A percentile compares a stretch with the other conserved stretches of the same genome.
These are phyloP conservation scores for Gelatoporia subvermispora DNA, from an alignment of 768 basidiomycete genomes.

Conservation along the genomic window DNA sequence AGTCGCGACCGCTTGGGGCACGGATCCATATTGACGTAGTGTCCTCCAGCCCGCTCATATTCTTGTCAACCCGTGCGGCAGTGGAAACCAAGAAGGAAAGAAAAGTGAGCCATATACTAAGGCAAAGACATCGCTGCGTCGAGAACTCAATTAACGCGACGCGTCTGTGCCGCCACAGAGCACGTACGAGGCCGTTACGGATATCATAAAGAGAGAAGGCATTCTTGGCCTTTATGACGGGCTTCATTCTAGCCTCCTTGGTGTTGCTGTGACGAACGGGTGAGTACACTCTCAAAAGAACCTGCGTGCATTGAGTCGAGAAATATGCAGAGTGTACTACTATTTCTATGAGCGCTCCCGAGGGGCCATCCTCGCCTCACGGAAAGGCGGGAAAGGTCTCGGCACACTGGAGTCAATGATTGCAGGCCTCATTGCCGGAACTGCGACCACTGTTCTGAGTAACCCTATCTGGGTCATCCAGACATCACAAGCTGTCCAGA, in stretches of 20 bases:
- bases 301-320: slow-evolving; percentile 1
- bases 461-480: slow-evolving; percentile 99
- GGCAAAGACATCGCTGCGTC: neutral
- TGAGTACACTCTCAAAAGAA: slow-evolving; percentile 26
- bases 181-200: slow-evolving; percentile 58
- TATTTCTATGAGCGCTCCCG: slow-evolving; percentile 81
- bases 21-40: too few species aligned
- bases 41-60: slow-evolving; percentile 72
- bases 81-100: slow-evolving; percentile 78
- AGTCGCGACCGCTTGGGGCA: slow-evolving; percentile 20
- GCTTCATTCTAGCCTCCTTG: slow-evolving; percentile 76
- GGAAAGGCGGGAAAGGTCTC: slow-evolving; percentile 61
- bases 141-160: neutral
- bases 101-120: slow-evolving; percentile 45
- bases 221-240: slow-evolving; percentile 83
- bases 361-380: slow-evolving; percentile 45
- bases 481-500: slow-evolving; percentile 77
- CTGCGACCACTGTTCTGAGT: slow-evolving; percentile 80
- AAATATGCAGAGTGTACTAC: slow-evolving; percentile 71
- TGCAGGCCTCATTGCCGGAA: slow-evolving; percentile 84
- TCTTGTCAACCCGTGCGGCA: slow-evolving; percentile 89
- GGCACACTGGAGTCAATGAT: slow-evolving; percentile 87
- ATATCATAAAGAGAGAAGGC: slow-evolving; percentile 83
- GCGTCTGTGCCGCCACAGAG: slow-evolving; percentile 38
- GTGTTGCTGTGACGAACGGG: slow-evolving; percentile 93